phyloP scores from a whole-genome alignment of 129 eudicot species.

The Flaveria robusta region DNA sequence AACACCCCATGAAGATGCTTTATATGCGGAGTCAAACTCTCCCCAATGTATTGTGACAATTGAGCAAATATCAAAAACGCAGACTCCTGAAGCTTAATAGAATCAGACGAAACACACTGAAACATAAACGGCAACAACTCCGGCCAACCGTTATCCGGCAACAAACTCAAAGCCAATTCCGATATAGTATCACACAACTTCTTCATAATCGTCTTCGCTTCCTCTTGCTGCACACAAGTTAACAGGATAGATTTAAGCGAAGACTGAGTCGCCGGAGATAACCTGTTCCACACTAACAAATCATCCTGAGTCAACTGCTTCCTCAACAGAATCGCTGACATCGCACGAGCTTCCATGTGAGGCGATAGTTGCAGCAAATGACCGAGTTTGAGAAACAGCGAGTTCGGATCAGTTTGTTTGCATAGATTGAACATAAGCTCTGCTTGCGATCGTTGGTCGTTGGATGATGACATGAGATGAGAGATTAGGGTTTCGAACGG shows the following conservation, averaged over 20 bases:
- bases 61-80: slow-evolving; percentile 89
- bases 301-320: slow-evolving; percentile 83
- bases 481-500: slow-evolving; percentile 92
- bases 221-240: slow-evolving; percentile 61
- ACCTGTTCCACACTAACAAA: slow-evolving; percentile 68
- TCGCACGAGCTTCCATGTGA: slow-evolving; percentile 73
- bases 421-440: slow-evolving; percentile 75
- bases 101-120: slow-evolving; percentile 74
- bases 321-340: slow-evolving; percentile 87
- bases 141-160: slow-evolving; percentile 84
- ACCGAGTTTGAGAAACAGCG: slow-evolving; percentile 71
- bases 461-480: slow-evolving; percentile 83
- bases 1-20: slow-evolving; percentile 79
- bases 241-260: slow-evolving; percentile 66
- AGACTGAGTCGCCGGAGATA: slow-evolving; percentile 56
- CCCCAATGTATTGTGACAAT: slow-evolving; percentile 87
- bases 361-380: slow-evolving; percentile 70
- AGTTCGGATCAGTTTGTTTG: slow-evolving; percentile 84
- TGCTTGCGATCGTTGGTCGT: slow-evolving; percentile 96
- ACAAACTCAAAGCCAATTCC: slow-evolving; percentile 76
- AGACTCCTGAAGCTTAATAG: slow-evolving; percentile 66
- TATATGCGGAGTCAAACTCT: slow-evolving; percentile 57
- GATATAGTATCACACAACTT: slow-evolving; percentile 92
- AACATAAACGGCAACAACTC: slow-evolving; percentile 94
- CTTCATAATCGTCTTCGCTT: slow-evolving; percentile 63